A percentile compares a stretch with the other conserved stretches of the same genome.
These are phyloP conservation scores for Globisporangium yorkense DNA, from an alignment of 352 stramenopile species.

Conservation along the genomic window DNA sequence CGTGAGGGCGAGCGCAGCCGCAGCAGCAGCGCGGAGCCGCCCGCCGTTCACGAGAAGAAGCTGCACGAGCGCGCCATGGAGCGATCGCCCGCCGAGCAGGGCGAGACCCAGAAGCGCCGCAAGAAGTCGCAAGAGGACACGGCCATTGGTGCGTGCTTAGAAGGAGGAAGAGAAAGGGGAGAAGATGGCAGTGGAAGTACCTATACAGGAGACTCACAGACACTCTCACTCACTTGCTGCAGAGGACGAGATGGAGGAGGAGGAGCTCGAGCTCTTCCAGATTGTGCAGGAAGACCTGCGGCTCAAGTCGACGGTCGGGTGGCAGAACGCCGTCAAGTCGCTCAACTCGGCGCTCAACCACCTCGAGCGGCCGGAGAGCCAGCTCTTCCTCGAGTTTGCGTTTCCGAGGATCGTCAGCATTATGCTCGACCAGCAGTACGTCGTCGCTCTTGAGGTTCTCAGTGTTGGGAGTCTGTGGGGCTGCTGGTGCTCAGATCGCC, in stretches of 20 bases:
- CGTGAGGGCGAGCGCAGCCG: conserved; percentile 5
- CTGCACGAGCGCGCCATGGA: conserved; percentile 58
- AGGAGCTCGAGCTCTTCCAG: conserved; percentile 79
- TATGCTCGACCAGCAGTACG: conserved; percentile 88
- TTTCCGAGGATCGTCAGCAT: conserved; percentile 84
- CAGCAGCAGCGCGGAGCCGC: background rate
- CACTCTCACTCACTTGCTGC: conserved; percentile 2
- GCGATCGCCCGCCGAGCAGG: conserved; percentile 30
- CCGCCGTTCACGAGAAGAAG: conserved; percentile 34
- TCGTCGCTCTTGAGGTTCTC: conserved; percentile 12
- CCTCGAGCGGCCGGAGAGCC: conserved; percentile 63
- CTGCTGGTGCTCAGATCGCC: background rate
- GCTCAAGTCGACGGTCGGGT: conserved; percentile 86
- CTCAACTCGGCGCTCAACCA: conserved; percentile 69
- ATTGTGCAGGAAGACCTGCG: conserved; percentile 81
- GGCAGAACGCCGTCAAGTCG: conserved; percentile 86
- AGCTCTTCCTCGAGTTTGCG: conserved; percentile 70
- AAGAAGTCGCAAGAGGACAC: conserved; percentile 59
- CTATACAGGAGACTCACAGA: too few species aligned
- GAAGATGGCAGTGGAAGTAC: too few species aligned
- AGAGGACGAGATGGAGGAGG: conserved; percentile 69
- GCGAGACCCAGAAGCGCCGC: conserved; percentile 57
- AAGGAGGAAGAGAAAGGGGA: background rate
- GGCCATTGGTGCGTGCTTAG: conserved; percentile 11
- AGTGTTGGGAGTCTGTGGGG: background rate